Evolutionary conservation across 2,329 filamentous ascomycete genomes (phyloP).

Genomic region (Fusarium sp.): DNA sequence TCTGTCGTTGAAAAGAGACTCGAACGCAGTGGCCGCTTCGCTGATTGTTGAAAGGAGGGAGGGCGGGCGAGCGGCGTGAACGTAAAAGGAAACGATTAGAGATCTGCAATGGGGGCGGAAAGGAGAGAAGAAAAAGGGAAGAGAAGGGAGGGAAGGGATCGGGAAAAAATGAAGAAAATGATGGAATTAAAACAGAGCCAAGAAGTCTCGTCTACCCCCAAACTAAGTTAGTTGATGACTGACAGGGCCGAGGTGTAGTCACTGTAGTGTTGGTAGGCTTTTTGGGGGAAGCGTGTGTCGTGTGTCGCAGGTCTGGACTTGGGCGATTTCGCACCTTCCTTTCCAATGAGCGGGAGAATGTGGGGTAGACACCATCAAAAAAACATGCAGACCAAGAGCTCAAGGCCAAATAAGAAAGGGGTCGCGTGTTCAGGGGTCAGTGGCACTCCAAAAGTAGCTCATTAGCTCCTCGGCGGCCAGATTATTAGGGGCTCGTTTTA

Average conservation of each 20-base stretch:
- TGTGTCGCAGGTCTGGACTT: neutral
- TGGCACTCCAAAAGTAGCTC: neutral
- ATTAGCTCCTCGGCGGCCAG: conserved; percentile 1
- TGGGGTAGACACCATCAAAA: conserved; percentile 25
- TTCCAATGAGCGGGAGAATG: conserved; percentile 26
- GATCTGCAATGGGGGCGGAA: neutral
- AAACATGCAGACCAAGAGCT: neutral
- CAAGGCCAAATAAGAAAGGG: conserved; percentile 37
- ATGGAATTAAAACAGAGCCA: neutral
- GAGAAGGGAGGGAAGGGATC: neutral
- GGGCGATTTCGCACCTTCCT: conserved; percentile 5
- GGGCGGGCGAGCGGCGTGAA: neutral
- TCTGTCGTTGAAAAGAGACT: conserved; percentile 5
- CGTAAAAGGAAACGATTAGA: neutral
- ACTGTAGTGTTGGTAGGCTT: neutral
- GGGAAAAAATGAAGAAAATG: neutral
- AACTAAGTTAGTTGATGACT: neutral
- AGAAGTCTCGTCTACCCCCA: neutral
- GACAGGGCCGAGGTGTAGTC: neutral
- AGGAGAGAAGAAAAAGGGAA: neutral
- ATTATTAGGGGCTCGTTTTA: conserved; percentile 22
- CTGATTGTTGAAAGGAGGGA: conserved; percentile 12
- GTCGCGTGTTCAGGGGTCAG: conserved; percentile 35
- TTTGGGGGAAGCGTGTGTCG: neutral
- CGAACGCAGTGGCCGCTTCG: conserved; percentile 9